Evolutionary conservation across 768 basidiomycete genomes (phyloP).

Genomic region (Kwoniella sp.): DNA sequence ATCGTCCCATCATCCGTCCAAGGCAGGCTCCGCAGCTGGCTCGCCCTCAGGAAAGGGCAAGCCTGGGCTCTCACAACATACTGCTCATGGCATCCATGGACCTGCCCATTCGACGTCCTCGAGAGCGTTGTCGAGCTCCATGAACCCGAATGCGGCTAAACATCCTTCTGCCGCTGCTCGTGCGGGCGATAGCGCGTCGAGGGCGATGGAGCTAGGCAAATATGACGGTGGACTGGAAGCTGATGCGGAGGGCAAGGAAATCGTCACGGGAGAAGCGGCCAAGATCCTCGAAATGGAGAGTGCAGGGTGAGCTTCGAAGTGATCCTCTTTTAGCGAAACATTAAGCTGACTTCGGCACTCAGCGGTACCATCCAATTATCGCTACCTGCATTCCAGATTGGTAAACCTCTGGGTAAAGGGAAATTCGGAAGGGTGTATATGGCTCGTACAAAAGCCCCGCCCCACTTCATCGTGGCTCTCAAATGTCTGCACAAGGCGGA

Average conservation of each 20-base stretch:
- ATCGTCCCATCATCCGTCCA: slow-evolving; percentile 6
- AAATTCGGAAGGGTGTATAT: slow-evolving; percentile 99
- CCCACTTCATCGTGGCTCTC: slow-evolving; percentile 91
- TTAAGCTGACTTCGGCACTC: background rate
- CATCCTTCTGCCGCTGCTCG: slow-evolving; percentile 14
- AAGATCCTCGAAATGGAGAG: slow-evolving; percentile 82
- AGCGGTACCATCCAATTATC: slow-evolving; percentile 66
- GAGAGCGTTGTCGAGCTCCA: slow-evolving; percentile 35
- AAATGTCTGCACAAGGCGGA: slow-evolving; percentile 97
- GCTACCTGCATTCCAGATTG: slow-evolving; percentile 86
- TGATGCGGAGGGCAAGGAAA: slow-evolving; percentile 68
- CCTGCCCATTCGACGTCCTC: slow-evolving; percentile 54
- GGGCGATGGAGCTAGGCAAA: slow-evolving; percentile 62
- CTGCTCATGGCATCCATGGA: slow-evolving; percentile 56
- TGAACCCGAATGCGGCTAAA: slow-evolving; percentile 26
- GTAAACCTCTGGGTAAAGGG: slow-evolving; percentile 94
- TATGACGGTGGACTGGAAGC: slow-evolving; percentile 98
- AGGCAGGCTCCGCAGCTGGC: slow-evolving; percentile 3
- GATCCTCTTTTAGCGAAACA: background rate
- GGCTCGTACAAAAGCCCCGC: slow-evolving; percentile 85
- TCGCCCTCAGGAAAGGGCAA: slow-evolving; percentile 31
- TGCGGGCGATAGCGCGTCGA: slow-evolving; percentile 12
- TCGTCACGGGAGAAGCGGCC: slow-evolving; percentile 75
- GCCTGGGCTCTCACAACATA: slow-evolving; percentile 38
- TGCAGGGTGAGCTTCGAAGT: slow-evolving; percentile 58